phyloP scores from a whole-genome alignment of 805 yeast species.

The Ogataea philodendri region DNA sequence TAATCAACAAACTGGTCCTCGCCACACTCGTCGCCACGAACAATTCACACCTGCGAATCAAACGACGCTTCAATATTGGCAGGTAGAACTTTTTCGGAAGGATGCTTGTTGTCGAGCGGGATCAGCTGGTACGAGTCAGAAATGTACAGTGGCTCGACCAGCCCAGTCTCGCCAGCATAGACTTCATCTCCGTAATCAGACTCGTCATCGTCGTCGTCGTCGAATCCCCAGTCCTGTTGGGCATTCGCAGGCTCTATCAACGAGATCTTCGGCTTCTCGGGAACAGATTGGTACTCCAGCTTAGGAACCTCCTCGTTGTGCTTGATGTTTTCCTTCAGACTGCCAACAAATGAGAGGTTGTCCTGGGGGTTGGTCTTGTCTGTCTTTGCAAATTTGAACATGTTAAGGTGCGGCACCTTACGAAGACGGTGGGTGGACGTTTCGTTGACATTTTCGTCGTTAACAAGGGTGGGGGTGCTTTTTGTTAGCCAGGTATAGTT shows the following conservation, averaged over 20 bases:
- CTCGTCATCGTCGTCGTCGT: slow-evolving; percentile 21
- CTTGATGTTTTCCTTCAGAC: slow-evolving; percentile 7
- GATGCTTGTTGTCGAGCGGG: slow-evolving; percentile 16
- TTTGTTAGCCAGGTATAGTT: slow-evolving; percentile 3
- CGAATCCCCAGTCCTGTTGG: slow-evolving; percentile 14
- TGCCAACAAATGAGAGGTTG: slow-evolving; percentile 9
- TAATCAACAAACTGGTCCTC: slow-evolving; percentile 18
- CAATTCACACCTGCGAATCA: slow-evolving; percentile 24
- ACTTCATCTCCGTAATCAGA: slow-evolving; percentile 21
- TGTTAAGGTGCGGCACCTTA: slow-evolving; percentile 21
- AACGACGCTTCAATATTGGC: slow-evolving; percentile 16
- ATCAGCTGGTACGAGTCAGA: slow-evolving; percentile 18
- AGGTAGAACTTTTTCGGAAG: slow-evolving; percentile 12
- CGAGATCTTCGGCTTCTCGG: slow-evolving; percentile 3
- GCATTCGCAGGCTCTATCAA: slow-evolving; percentile 1
- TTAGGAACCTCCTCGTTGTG: slow-evolving; percentile 1
- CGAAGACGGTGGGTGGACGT: slow-evolving; percentile 16
- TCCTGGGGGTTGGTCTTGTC: slow-evolving; percentile 8
- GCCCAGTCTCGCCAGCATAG: slow-evolving; percentile 16
- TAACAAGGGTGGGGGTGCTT: slow-evolving; percentile 6
- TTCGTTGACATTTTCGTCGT: slow-evolving; percentile 21
- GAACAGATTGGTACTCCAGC: slow-evolving; percentile 1
- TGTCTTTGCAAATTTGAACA: slow-evolving; percentile 13
- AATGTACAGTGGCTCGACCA: slow-evolving; percentile 18
- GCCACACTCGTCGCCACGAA: slow-evolving; percentile 19